Base-by-base conservation (phyloP, 768 basidiomycete species). In the Gloeopeniophorella convolvens region DNA sequence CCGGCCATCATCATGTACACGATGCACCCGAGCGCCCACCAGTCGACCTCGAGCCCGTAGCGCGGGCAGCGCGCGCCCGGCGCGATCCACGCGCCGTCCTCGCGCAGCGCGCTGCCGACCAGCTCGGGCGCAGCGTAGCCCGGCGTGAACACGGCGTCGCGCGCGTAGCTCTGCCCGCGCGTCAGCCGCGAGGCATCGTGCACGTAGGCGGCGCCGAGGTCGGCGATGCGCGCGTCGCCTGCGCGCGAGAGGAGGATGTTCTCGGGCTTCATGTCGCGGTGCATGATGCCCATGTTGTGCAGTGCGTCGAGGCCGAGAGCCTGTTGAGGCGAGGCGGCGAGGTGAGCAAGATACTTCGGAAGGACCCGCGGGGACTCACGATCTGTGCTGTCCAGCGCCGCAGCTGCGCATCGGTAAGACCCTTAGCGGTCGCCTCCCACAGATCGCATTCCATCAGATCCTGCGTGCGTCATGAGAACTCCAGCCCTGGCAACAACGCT, bases 11-110 rank as follows among this genome's bases (percentile, higher is more conserved):
- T 51, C 42, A 47, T 51, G 35, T 27, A 58, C 50, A 58, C 39
- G 42, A 58, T 50, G 47, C 57, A 58, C 18, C 57, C 57, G 21
- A 58, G 55, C 28, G 46, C 55, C 57, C 57, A 58, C 57, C 57
- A 58, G 40, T 58, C 57, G 28, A 56, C 55, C 40, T 52, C 46
- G 21, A 52, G 41, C 37, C 57, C 57, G 16, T 58, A 58, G 21
- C 44, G 36, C 31, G 50, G 45, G 28, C 48, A 45, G 18, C 45
- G 49, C 12, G 35, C 46, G 4, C 44, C 49, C 4, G 54, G 48
- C 2, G 47, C 37, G 12, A 49, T 34, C 48, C 56, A 56, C 24
- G 49, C 49, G 12, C 54, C 46, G 42, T 58, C 49, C 3, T 44
- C 45, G 9, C 42, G 49, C 28, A 46, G 24, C 8, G 42, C 54